Evolutionary conservation across 108 stramenopile species (phyloP), one percentile per base, ranked within the genome.

Genomic region (Craspedostauros australis): DNA sequence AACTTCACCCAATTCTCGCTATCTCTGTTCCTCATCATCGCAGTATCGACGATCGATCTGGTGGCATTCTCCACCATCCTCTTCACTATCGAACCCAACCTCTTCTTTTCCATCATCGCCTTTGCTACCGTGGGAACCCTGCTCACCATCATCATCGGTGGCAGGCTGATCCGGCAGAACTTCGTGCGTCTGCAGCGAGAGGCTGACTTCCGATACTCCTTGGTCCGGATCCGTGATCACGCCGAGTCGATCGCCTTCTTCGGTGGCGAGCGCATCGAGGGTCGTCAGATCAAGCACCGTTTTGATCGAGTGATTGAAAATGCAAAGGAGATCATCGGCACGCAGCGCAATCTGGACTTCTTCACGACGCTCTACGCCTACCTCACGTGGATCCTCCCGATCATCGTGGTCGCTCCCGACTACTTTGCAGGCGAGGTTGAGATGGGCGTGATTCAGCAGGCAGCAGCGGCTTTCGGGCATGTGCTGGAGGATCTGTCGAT

Each of bases 391-490:
- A 77, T 91, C 22, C 68, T 94, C 14, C 93, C 93, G 22, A 80
- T 88, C 8, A 66, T 72, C 2, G 86, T 94, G 9, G 83, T 94
- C 0, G 90, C 93, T 0, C 90, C 90, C 7, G 68, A 83, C 33
- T 94, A 84, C 45, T 91, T 94, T 62, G 68, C 77, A 16, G 88
- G 88, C 27, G 43, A 54, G 14, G 86, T 94, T 30, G 78, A 91
- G 57, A 53, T 94, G 57, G 93, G 93, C 7, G 93, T 90, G 11
- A 80, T 94, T 36, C 82, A 79, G n/a, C 91, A 88, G 54, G 59
- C 66, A 1, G 62, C 68, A 20, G 79, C 72, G 12, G 84, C 77
- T 0, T 80, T 80, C 45, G 83, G 75, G 11, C 91, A 93, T 57
- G 78, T 93, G 29, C 66, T 93, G 23, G 66, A 64, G 28, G 91